Base-by-base conservation (phyloP, 192 early-diverging fungal species). In the Gigaspora rosea region DNA sequence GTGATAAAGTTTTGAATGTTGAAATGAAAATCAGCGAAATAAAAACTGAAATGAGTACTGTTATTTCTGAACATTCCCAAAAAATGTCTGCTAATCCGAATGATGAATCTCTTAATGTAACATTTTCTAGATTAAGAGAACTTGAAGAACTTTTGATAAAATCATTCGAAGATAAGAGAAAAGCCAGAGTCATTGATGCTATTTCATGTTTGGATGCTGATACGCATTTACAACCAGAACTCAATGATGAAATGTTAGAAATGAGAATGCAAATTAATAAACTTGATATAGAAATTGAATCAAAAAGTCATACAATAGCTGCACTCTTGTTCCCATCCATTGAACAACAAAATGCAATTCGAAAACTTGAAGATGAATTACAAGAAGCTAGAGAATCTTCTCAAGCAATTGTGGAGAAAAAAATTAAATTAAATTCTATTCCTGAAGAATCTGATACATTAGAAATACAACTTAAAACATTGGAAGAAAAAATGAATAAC, bases 221-320 rank as follows among this genome's bases (percentile, higher is more conserved):
- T 61, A 32, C 56, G 35, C 36, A 18, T 65, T 16, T 4, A 50
- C 67, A 48, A 32, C 46, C 20, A 52, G 13, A n/a, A 13, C 13
- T 35, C 13, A 65, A 65, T 33, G 75, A 67, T 41, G 75, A 51
- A 67, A 46, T 33, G 15, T 11, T 54, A 20, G 27, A 27, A 20
- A 41, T 75, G 47, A 35, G 64, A 41, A 7, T 54, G 46, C 75
- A 76, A 67, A 33, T 76, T 50, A 47, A 66, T 32, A 76, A 76
- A 56, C 52, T 76, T 33, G 61, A 76, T n/a, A 51, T 27, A 27
- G 62, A 67, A 2, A 66, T 76, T 47, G 75, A 76, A 76, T 41
- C 75, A 50, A 76, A 76, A 16, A 67, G 75, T 54, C 75, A 76
- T 52, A 76, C 64, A 27, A 76, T 76, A 20, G 63, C 75, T 35